Percentiles rank a stretch among this genome's conserved stretches.
These are phyloP conservation scores for Mycena kentingensis DNA, from an alignment of 768 basidiomycete genomes.

Conservation along the genomic window DNA sequence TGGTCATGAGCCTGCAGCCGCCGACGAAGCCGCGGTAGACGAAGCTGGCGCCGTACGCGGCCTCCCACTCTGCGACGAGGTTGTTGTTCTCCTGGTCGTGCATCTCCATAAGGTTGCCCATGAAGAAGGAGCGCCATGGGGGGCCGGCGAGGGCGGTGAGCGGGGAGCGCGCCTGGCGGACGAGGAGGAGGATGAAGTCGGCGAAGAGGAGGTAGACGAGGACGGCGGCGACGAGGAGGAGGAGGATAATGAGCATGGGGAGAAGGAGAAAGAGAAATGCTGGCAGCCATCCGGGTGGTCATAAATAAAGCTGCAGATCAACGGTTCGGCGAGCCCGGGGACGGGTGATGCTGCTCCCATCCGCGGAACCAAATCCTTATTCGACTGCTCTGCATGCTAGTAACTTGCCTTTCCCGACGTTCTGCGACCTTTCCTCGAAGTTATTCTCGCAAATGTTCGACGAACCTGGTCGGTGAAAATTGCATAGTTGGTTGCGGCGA, in stretches of 20 bases:
- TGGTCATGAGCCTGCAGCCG: constrained; percentile 56
- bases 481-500: too few species aligned
- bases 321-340: too few species aligned
- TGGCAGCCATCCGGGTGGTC: neutral
- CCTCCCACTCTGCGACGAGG: constrained; percentile 49
- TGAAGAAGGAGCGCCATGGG: constrained; percentile 46
- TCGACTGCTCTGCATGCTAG: too few species aligned
- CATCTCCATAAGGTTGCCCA: constrained; percentile 55
- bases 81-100: constrained; percentile 61
- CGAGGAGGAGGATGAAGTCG: constrained; percentile 42
- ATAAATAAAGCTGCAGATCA: too few species aligned
- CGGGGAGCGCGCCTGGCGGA: constrained; percentile 49
- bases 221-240: constrained; percentile 31
- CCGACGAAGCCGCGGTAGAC: constrained; percentile 56
- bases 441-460: too few species aligned
- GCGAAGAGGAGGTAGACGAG: constrained; percentile 26
- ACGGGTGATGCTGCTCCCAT: too few species aligned
- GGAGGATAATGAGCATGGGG: constrained; percentile 20
- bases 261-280: constrained; percentile 4
- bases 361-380: too few species aligned
- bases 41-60: constrained; percentile 49
- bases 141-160: constrained; percentile 51
- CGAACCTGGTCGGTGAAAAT: too few species aligned
- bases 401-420: too few species aligned
- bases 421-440: too few species aligned